Conservation (phyloP, 2,329 filamentous ascomycete species). For the Aspergillus floridensis region DNA sequence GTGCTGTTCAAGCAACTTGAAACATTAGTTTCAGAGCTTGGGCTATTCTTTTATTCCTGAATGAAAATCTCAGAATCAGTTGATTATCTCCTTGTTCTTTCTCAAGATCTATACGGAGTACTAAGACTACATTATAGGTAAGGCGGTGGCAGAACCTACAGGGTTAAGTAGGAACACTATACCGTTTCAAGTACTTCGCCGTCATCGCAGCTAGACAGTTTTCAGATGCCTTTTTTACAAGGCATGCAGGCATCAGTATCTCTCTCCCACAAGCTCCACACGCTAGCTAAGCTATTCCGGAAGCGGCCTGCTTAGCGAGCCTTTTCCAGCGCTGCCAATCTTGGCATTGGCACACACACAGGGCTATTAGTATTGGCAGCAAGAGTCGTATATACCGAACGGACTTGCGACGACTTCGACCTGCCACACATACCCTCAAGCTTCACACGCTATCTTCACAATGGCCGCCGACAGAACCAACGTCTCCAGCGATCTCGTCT, state of each 20-base stretch:
- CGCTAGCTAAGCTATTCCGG: constrained; percentile 28
- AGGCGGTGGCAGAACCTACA: too few relatives aligned
- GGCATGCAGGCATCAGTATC: constrained; percentile 5
- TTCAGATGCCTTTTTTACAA: constrained; percentile 15
- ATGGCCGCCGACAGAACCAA: constrained; percentile 60
- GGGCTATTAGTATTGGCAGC: constrained; percentile 13
- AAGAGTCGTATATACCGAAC: constrained; percentile 8
- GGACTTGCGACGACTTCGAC: constrained; percentile 24
- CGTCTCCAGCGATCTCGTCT: constrained; percentile 87
- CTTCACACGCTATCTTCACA: constrained; percentile 28
- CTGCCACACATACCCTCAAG: constrained; percentile 22
- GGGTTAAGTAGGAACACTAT: too few relatives aligned
- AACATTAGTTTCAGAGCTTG: too few relatives aligned
- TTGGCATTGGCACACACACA: constrained; percentile 33
- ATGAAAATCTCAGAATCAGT: too few relatives aligned
- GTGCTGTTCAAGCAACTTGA: too few relatives aligned
- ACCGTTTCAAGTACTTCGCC: too few relatives aligned
- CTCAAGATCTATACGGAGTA: too few relatives aligned
- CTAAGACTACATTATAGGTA: too few relatives aligned
- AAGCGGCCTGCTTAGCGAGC: constrained; percentile 42
- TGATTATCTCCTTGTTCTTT: too few relatives aligned
- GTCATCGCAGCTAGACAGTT: too few relatives aligned
- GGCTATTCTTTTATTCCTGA: too few relatives aligned
- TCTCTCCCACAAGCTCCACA: neutral
- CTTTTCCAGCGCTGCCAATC: constrained; percentile 23